phyloP scores from a whole-genome alignment of 2,329 filamentous ascomycete genomes.

The Verticillium dahliae region DNA sequence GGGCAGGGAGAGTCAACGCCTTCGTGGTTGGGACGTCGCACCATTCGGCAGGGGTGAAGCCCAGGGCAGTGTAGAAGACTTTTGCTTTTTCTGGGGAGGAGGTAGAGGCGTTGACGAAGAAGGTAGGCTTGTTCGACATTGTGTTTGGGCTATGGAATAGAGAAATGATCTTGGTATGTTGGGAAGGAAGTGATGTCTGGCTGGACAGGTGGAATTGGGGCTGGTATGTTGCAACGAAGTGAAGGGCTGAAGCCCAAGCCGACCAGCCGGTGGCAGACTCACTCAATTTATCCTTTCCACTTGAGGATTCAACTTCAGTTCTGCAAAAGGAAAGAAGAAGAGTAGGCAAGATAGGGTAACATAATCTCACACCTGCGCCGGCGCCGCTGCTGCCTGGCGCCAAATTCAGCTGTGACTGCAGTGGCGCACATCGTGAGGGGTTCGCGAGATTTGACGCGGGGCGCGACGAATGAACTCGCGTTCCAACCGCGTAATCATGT shows the following conservation, averaged over 20 bases:
- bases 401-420: background rate
- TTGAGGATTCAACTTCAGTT: background rate
- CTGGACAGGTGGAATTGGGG: too few relatives aligned
- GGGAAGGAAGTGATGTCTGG: background rate
- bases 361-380: background rate
- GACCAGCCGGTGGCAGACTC: too few relatives aligned
- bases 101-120: conserved; percentile 7
- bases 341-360: background rate
- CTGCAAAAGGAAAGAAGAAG: background rate
- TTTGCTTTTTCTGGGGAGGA: background rate
- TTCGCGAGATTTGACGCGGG: background rate
- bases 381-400: background rate
- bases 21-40: conserved; percentile 10
- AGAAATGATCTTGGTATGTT: background rate
- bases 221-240: too few relatives aligned
- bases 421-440: background rate
- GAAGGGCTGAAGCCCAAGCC: too few relatives aligned
- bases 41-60: conserved; percentile 5
- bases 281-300: background rate
- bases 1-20: conserved; percentile 11
- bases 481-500: background rate
- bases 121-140: conserved; percentile 1
- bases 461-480: background rate
- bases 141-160: background rate
- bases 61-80: conserved; percentile 11